phyloP scores from a whole-genome alignment of 352 stramenopile species.

The Phytophthora pisi region DNA sequence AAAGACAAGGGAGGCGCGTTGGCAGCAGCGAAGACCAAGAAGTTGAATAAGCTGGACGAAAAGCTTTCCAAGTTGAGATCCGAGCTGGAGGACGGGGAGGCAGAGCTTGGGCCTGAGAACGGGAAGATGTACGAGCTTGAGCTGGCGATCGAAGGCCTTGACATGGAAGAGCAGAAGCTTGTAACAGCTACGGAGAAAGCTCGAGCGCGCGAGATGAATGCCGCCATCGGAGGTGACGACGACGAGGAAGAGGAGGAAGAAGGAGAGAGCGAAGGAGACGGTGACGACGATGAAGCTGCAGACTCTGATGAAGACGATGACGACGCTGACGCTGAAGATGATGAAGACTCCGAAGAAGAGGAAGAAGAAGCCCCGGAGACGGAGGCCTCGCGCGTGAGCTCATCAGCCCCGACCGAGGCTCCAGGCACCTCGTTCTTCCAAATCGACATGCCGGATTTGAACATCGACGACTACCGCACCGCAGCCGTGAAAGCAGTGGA shows the following conservation, averaged over 20 bases:
- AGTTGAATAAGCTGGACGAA: slow-evolving; percentile 32
- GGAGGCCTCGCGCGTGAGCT: slow-evolving; percentile 6
- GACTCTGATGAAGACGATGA: not conserved
- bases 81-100: slow-evolving; percentile 43
- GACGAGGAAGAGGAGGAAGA: slow-evolving; percentile 17
- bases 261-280: slow-evolving; percentile 21
- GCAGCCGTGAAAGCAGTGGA: slow-evolving; percentile 45
- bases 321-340: slow-evolving; percentile 17
- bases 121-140: slow-evolving; percentile 56
- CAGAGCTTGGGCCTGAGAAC: slow-evolving; percentile 27
- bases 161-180: slow-evolving; percentile 36
- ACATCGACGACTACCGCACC: slow-evolving; percentile 52
- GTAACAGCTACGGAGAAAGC: slow-evolving; percentile 26
- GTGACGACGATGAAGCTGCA: slow-evolving; percentile 21
- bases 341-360: slow-evolving; percentile 17
- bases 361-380: slow-evolving; percentile 24
- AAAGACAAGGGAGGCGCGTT: slow-evolving; percentile 25
- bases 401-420: not conserved
- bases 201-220: slow-evolving; percentile 33
- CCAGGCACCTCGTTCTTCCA: slow-evolving; percentile 45
- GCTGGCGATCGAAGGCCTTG: slow-evolving; percentile 42
- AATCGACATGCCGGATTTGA: slow-evolving; percentile 54
- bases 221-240: slow-evolving; percentile 19
- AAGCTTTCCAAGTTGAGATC: slow-evolving; percentile 44
- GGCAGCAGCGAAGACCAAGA: slow-evolving; percentile 29